These are phyloP conservation scores for Fibroporia radiculosa DNA, from an alignment of 768 basidiomycete genomes.

Conservation along the genomic window DNA sequence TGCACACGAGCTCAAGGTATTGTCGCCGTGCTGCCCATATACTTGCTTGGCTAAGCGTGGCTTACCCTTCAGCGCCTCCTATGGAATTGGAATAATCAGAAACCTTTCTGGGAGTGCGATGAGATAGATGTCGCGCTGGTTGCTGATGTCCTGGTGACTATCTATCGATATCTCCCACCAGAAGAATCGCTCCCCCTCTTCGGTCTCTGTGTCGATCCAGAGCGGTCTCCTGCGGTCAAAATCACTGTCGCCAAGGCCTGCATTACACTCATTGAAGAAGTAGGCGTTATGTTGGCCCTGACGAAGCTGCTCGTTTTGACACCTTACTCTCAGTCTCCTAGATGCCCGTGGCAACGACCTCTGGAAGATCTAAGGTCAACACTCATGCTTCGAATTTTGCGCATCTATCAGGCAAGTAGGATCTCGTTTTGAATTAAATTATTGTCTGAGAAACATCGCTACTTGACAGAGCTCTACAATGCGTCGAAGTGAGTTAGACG, in stretches of 20 bases:
- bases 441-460: background rate
- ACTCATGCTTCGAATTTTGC: constrained; percentile 41
- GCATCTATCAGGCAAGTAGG: constrained; percentile 46
- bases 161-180: constrained; percentile 63
- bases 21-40: background rate
- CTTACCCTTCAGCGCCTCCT: constrained; percentile 17
- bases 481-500: constrained; percentile 56
- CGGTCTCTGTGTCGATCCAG: constrained; percentile 58
- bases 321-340: constrained; percentile 41
- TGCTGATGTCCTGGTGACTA: constrained; percentile 62
- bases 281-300: constrained; percentile 19
- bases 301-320: background rate
- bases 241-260: constrained; percentile 69
- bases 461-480: constrained; percentile 22
- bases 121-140: constrained; percentile 72
- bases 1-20: constrained; percentile 75
- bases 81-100: constrained; percentile 25
- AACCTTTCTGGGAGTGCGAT: constrained; percentile 69
- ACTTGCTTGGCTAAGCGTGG: background rate
- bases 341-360: constrained; percentile 50
- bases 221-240: constrained; percentile 77
- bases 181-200: constrained; percentile 59
- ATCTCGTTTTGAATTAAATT: background rate
- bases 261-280: constrained; percentile 62
- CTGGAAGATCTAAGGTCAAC: constrained; percentile 39